A percentile compares a stretch with the other conserved stretches of the same genome.
Conservation (phyloP, 2,329 filamentous ascomycete genomes). For the Talaromyces sp. region DNA sequence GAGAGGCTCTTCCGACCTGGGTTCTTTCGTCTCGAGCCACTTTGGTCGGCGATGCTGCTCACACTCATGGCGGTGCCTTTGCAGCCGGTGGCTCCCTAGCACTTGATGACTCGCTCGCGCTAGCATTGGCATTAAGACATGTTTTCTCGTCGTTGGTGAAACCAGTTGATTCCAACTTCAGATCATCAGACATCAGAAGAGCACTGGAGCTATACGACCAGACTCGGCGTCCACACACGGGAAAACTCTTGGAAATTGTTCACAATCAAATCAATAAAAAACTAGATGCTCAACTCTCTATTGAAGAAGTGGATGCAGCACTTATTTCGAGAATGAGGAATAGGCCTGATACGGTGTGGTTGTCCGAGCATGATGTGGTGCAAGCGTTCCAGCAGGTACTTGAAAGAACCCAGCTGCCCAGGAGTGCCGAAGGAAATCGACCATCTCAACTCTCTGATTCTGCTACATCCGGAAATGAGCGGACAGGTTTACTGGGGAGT, state of each 20-base stretch:
- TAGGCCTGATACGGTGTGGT: conserved; percentile 39
- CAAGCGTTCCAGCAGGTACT: conserved; percentile 27
- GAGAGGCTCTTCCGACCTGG: conserved; percentile 39
- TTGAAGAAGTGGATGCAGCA: conserved; percentile 35
- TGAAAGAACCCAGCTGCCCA: not conserved
- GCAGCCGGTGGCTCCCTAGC: conserved; percentile 29
- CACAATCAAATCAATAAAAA: conserved; percentile 23
- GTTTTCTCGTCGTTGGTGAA: conserved; percentile 25
- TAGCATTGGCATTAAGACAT: conserved; percentile 37
- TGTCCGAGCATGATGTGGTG: conserved; percentile 46
- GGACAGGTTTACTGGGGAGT: not conserved
- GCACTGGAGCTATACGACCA: conserved; percentile 40
- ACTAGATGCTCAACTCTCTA: conserved; percentile 8
- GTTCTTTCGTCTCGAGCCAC: conserved; percentile 31
- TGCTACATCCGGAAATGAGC: not conserved
- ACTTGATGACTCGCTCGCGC: conserved; percentile 36
- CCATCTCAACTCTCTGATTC: not conserved
- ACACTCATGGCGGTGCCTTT: conserved; percentile 28
- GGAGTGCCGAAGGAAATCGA: not conserved
- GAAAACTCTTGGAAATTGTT: conserved; percentile 33
- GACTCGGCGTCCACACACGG: conserved; percentile 45
- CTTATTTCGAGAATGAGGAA: conserved; percentile 33
- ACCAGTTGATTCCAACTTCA: not conserved
- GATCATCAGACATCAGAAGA: conserved; percentile 19
- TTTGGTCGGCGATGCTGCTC: conserved; percentile 27